phyloP scores from a whole-genome alignment of 305 asterid species.

The Lippia alba region DNA sequence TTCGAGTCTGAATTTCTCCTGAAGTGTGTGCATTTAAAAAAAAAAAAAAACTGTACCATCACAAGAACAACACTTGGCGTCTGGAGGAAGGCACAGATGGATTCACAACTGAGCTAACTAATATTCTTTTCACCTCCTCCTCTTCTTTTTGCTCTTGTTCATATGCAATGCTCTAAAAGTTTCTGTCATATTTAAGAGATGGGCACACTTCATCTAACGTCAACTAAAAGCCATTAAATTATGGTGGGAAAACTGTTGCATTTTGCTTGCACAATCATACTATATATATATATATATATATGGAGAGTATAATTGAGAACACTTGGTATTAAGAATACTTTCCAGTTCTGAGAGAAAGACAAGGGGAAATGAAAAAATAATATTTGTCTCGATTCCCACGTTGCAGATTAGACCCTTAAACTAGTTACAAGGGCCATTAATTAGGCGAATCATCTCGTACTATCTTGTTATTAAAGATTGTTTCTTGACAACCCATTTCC shows the following conservation, averaged over 20 bases:
- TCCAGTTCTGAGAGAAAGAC: not conserved
- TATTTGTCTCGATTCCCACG: not conserved
- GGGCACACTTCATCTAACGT: slow-evolving; percentile 27
- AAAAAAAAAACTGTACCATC: too few relatives aligned
- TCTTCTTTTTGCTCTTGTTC: not conserved
- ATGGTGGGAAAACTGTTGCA: slow-evolving; percentile 15
- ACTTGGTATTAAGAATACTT: not conserved
- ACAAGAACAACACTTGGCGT: slow-evolving; percentile 27
- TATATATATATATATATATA: not conserved
- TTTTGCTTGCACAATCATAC: slow-evolving; percentile 22
- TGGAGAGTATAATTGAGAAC: not conserved
- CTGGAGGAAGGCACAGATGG: slow-evolving; percentile 21
- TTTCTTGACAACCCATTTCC: slow-evolving; percentile 18
- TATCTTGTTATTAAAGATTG: not conserved
- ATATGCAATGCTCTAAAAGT: slow-evolving; percentile 10
- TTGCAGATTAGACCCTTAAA: not conserved
- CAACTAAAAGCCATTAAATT: slow-evolving; percentile 20
- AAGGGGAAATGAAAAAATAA: not conserved
- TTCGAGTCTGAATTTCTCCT: too few relatives aligned
- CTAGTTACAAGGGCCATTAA: slow-evolving; percentile 17
- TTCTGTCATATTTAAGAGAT: slow-evolving; percentile 20
- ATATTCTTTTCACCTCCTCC: slow-evolving; percentile 7
- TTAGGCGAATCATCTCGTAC: slow-evolving; percentile 12
- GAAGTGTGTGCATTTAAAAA: too few relatives aligned
- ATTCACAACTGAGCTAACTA: slow-evolving; percentile 13